Base-by-base conservation (phyloP, 305 asterid species). In the Solanum aculeatissimum region DNA sequence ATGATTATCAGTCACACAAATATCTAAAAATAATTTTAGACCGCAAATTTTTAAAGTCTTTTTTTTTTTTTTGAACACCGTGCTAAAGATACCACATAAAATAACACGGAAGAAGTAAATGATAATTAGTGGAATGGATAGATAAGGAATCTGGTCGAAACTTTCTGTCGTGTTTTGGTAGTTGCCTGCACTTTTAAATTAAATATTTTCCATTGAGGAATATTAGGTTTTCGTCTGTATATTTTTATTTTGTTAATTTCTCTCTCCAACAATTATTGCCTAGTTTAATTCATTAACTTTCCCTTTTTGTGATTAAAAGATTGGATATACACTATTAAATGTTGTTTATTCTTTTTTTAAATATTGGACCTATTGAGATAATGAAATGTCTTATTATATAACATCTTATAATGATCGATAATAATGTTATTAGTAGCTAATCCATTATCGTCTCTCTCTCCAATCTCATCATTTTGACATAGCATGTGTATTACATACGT, bases 111-210 rank as follows among this genome's bases (percentile, higher is more conserved):
- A n/a, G n/a, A n/a, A n/a, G n/a, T n/a, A n/a, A n/a, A n/a, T 81
- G 53, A 13, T 6, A 35, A 45, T 53, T 25, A 74, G 23, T 83
- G 43, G 58, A 21, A 14, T 65, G 72, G 86, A 75, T 69, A 42
- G 88, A 88, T 85, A 80, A 74, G 83, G 93, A 88, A 88, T 91
- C 91, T 88, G 85, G 85, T 81, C 81, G 71, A 86, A 75, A 79
- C 77, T 63, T 65, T 49, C 49, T 79, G 86, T 83, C 87, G 80
- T 81, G 68, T 49, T 58, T 85, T 80, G 49, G 18, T 42, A 27
- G 85, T 75, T 80, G 87, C 72, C 58, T 82, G 69, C 11, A 77
- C 82, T 77, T 51, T 51, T 51, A 47, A 16, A 72, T 23, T 82
- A 6, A 65, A 72, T 27, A 53, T 53, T 27, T 35, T 13, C 65